Evolutionary conservation across 2,329 filamentous ascomycete genomes (phyloP).

Genomic region (Endocalyx cinctus): DNA sequence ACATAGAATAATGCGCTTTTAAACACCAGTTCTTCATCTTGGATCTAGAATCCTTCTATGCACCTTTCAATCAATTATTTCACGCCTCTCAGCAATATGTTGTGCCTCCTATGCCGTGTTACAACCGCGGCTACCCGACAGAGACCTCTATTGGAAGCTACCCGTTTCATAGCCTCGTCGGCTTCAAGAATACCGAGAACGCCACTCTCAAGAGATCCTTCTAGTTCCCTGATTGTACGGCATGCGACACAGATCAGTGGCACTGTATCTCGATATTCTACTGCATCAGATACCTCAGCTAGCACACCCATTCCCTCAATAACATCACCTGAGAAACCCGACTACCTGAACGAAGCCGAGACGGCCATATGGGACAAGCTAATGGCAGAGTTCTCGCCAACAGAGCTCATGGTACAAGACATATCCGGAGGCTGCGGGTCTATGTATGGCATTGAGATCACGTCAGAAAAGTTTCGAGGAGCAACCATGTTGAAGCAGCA

Average conservation of each 20-base stretch:
- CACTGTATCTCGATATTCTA: conserved; percentile 17
- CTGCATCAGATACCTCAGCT: conserved; percentile 14
- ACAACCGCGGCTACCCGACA: no score
- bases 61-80: not conserved
- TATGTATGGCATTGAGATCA: conserved; percentile 82
- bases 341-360: conserved; percentile 52
- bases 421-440: conserved; percentile 79
- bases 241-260: not conserved
- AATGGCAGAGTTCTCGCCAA: conserved; percentile 43
- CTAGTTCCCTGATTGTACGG: not conserved
- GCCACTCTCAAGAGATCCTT: no score
- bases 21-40: not conserved
- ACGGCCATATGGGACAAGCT: conserved; percentile 54
- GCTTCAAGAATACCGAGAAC: no score
- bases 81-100: conserved; percentile 10
- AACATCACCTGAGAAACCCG: conserved; percentile 36
- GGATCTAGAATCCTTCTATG: not conserved
- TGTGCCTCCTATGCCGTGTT: conserved; percentile 16
- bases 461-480: conserved; percentile 66
- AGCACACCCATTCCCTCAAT: no score
- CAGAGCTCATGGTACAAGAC: conserved; percentile 64
- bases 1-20: no score
- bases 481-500: conserved; percentile 75
- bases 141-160: no score
- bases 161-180: no score